These are phyloP conservation scores for Fusarium vanettenii DNA, from an alignment of 2,329 filamentous ascomycete genomes.

Conservation along the genomic window DNA sequence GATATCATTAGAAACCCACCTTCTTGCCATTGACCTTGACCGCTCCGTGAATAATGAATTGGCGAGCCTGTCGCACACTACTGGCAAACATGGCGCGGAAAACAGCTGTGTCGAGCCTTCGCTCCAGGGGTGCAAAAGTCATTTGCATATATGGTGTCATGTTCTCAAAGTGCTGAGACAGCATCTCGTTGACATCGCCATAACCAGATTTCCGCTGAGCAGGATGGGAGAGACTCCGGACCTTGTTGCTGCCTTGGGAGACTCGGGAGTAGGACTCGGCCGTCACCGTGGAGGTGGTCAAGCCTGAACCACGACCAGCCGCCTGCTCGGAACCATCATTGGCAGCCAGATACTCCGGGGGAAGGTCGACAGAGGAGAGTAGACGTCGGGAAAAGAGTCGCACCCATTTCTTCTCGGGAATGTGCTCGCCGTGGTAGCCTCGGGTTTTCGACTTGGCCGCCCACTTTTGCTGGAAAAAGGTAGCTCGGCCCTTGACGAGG, in stretches of 20 bases:
- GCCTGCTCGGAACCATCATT: constrained; percentile 87
- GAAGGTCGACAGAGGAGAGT: constrained; percentile 86
- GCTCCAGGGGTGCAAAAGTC: constrained; percentile 91
- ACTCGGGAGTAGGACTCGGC: constrained; percentile 51
- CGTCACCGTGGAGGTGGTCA: constrained; percentile 49
- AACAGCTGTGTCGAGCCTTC: constrained; percentile 92
- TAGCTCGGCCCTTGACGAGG: constrained; percentile 56
- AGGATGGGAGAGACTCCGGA: constrained; percentile 34
- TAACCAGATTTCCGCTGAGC: constrained; percentile 39
- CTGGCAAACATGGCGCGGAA: constrained; percentile 95
- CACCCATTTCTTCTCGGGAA: constrained; percentile 93
- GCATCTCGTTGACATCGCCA: constrained; percentile 48
- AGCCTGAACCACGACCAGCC: constrained; percentile 83
- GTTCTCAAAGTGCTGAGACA: constrained; percentile 49
- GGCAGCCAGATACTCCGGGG: constrained; percentile 80
- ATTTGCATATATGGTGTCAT: constrained; percentile 95
- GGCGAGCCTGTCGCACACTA: constrained; percentile 90
- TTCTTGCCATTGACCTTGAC: constrained; percentile 98
- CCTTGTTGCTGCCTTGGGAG: constrained; percentile 33
- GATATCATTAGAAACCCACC: constrained; percentile 59
- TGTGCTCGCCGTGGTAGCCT: constrained; percentile 93
- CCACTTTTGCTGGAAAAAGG: constrained; percentile 99
- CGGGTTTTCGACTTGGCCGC: constrained; percentile 84
- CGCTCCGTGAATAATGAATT: constrained; percentile 92
- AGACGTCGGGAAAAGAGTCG: constrained; percentile 89